Conservation (phyloP, 805 yeast genomes). For the Saccharomyces eubayanus region DNA sequence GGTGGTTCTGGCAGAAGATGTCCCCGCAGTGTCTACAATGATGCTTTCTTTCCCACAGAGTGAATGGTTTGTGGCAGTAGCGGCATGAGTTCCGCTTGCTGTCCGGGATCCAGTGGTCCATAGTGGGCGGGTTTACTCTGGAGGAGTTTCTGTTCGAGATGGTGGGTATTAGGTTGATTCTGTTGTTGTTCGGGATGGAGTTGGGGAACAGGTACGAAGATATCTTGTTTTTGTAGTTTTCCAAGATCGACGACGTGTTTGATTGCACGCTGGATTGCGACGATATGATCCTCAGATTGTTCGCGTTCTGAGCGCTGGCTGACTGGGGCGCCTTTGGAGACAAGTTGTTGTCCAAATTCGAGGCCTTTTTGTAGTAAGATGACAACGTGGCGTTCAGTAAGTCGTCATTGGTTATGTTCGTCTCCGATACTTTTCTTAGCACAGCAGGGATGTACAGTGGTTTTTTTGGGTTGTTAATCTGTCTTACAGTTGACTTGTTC, state of each 20-base stretch:
- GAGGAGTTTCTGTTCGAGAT: conserved; percentile 1
- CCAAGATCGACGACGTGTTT: conserved; percentile 13
- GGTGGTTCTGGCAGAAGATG: conserved; percentile 64
- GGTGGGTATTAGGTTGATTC: neutral
- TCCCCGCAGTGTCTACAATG: conserved; percentile 85
- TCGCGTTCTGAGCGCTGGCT: neutral
- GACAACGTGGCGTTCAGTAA: conserved; percentile 26
- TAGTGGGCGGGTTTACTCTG: conserved; percentile 36
- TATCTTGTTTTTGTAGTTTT: conserved; percentile 11
- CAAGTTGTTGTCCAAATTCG: neutral
- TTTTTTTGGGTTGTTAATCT: conserved; percentile 70
- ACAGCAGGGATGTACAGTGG: conserved; percentile 92
- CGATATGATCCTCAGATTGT: conserved; percentile 12
- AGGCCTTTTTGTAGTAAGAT: neutral
- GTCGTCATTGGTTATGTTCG: conserved; percentile 38
- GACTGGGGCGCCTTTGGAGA: neutral
- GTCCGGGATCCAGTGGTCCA: conserved; percentile 71
- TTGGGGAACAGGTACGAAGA: conserved; percentile 13
- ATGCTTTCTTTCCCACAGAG: conserved; percentile 70
- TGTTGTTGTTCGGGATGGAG: neutral
- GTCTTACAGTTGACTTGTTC: conserved; percentile 38
- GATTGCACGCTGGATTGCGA: conserved; percentile 24
- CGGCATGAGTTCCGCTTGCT: conserved; percentile 54
- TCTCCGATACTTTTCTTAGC: conserved; percentile 43
- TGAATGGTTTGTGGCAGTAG: conserved; percentile 59